These are phyloP conservation scores for Truncatella angustata DNA, from an alignment of 2,329 filamentous ascomycete species.

Conservation along the genomic window DNA sequence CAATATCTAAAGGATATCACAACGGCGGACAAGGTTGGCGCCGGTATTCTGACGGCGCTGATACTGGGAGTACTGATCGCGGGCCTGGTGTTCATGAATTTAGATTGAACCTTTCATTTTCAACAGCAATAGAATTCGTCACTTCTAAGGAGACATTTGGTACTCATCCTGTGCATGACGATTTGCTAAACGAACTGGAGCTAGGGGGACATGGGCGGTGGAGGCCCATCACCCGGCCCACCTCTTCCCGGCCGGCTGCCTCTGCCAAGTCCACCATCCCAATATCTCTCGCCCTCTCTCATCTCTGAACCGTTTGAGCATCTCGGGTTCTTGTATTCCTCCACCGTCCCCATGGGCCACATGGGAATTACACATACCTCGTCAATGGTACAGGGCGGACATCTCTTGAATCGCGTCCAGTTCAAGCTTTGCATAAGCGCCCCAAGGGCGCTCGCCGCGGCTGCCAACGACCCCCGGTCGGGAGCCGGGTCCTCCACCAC, in stretches of 20 bases:
- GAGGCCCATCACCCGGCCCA: background rate
- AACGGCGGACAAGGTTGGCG: slow-evolving; percentile 26
- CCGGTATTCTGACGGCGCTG: slow-evolving; percentile 24
- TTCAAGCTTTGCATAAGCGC: slow-evolving; percentile 12
- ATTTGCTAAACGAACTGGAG: background rate
- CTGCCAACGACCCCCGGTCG: slow-evolving; percentile 1
- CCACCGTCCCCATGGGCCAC: slow-evolving; percentile 17
- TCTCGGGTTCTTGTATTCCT: slow-evolving; percentile 16
- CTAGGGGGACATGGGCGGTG: background rate
- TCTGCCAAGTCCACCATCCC: slow-evolving; percentile 6
- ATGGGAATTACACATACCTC: slow-evolving; percentile 19
- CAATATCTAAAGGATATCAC: slow-evolving; percentile 21
- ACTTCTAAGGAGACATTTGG: background rate
- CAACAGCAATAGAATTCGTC: background rate
- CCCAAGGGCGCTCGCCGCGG: slow-evolving; percentile 7
- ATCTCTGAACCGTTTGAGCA: slow-evolving; percentile 14
- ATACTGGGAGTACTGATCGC: slow-evolving; percentile 12
- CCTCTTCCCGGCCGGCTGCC: background rate
- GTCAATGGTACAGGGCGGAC: slow-evolving; percentile 14
- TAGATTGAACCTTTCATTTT: too few relatives aligned
- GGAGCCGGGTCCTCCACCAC: slow-evolving; percentile 6
- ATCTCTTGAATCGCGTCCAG: slow-evolving; percentile 20
- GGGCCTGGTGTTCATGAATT: background rate
- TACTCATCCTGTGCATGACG: too few relatives aligned
- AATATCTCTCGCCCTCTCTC: slow-evolving; percentile 13